phyloP scores from a whole-genome alignment of 306 rosid species.

The Geum urbanum region DNA sequence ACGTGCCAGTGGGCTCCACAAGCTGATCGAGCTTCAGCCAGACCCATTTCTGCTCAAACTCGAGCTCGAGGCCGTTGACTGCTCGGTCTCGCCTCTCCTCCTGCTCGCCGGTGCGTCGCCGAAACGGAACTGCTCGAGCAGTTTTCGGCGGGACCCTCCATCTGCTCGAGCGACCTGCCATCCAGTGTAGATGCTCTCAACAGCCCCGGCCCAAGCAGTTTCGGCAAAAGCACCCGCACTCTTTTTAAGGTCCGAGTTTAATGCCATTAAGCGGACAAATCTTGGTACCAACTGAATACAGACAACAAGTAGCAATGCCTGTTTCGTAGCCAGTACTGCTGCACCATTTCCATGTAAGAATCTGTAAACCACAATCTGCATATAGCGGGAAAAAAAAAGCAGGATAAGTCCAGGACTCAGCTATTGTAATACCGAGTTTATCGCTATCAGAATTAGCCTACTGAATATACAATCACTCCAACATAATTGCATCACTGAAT shows the following conservation, averaged over 20 bases:
- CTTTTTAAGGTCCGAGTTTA: conserved; percentile 79
- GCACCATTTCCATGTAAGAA: conserved; percentile 43
- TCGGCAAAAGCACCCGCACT: conserved; percentile 81
- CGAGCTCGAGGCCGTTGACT: no score
- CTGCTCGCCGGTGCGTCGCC: no score
- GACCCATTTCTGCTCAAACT: no score
- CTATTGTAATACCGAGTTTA: neutral
- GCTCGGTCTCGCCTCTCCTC: no score
- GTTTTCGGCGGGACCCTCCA: no score
- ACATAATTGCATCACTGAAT: neutral
- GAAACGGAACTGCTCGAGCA: no score
- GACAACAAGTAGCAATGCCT: conserved; percentile 50
- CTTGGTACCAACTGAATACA: conserved; percentile 69
- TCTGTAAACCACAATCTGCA: conserved; percentile 64
- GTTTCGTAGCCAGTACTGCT: conserved; percentile 67
- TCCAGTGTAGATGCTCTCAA: no score
- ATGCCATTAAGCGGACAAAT: conserved; percentile 66
- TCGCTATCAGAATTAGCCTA: neutral
- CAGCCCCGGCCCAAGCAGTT: conserved; percentile 55
- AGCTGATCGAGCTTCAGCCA: no score
- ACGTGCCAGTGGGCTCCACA: no score
- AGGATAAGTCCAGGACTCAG: neutral
- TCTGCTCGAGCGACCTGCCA: no score
- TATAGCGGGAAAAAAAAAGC: conserved; percentile 4
- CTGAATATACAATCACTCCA: neutral